A percentile compares a stretch with the other conserved stretches of the same genome.
phyloP scores from a whole-genome alignment of 768 basidiomycete genomes.

The Cytidiella melzeri region DNA sequence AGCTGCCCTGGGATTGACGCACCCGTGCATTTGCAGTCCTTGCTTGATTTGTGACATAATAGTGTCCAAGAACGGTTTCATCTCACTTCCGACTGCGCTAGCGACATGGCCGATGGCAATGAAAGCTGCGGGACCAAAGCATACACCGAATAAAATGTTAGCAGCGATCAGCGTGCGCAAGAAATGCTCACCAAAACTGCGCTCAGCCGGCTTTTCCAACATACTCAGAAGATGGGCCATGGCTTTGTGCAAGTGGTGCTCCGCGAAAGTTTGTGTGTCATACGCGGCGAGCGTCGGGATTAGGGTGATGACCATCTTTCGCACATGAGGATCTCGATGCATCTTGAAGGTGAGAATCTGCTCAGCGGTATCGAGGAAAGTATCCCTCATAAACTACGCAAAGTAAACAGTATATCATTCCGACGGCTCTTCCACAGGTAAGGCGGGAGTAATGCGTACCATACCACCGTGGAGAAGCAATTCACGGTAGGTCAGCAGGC shows the following conservation, averaged over 20 bases:
- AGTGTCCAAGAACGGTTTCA: conserved; percentile 92
- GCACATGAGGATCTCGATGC: conserved; percentile 81
- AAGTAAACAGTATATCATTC: not conserved
- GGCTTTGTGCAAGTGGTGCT: conserved; percentile 85
- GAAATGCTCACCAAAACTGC: conserved; percentile 67
- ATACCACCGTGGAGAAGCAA: conserved; percentile 90
- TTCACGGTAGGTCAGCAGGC: conserved; percentile 85
- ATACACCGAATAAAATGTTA: not conserved
- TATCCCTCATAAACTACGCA: conserved; percentile 78
- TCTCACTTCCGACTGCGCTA: conserved; percentile 84
- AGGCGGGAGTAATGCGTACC: conserved; percentile 41
- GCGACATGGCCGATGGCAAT: conserved; percentile 96
- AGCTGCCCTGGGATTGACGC: no score
- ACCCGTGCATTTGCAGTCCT: conserved; percentile 87
- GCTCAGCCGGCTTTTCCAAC: conserved; percentile 83
- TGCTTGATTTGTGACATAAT: conserved; percentile 87
- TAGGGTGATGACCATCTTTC: conserved; percentile 92
- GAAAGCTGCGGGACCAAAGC: conserved; percentile 46
- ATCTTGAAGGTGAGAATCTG: conserved; percentile 84
- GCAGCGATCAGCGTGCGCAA: not conserved
- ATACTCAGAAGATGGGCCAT: conserved; percentile 90
- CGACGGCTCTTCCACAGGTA: not conserved
- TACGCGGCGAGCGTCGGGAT: conserved; percentile 94
- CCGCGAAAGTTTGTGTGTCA: conserved; percentile 87
- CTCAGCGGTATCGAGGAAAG: conserved; percentile 82